phyloP scores from a whole-genome alignment of 257 asterid genomes.

The Catharanthus roseus region DNA sequence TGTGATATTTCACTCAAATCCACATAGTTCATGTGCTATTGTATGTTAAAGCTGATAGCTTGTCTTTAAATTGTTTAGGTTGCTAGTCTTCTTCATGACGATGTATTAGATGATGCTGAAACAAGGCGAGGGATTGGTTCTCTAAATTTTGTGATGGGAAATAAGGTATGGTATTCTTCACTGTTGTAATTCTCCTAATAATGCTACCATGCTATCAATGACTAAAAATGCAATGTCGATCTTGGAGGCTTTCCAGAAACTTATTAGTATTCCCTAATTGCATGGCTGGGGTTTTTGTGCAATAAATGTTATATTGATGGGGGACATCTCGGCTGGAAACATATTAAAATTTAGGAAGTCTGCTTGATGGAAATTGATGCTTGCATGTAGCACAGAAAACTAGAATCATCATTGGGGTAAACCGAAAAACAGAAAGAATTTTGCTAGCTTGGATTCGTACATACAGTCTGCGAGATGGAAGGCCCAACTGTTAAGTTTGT shows the following conservation, averaged over 20 bases:
- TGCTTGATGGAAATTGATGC: background rate
- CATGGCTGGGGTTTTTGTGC: background rate
- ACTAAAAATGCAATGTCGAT: background rate
- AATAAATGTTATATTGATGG: background rate
- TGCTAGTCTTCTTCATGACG: conserved; percentile 99
- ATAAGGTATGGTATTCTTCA: conserved; percentile 50
- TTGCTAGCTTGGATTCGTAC: background rate
- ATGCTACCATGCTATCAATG: background rate
- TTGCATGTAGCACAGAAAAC: background rate
- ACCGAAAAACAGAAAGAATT: background rate
- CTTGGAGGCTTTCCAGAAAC: background rate
- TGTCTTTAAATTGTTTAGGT: conserved; percentile 42
- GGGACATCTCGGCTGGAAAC: background rate
- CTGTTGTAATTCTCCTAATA: background rate
- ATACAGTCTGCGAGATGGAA: background rate
- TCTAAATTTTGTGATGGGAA: conserved; percentile 83
- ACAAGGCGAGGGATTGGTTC: conserved; percentile 90
- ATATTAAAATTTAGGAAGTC: background rate
- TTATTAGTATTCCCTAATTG: background rate
- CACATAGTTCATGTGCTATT: too few relatives aligned
- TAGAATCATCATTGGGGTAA: background rate
- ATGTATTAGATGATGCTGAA: conserved; percentile 96
- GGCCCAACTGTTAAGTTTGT: background rate
- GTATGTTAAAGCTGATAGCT: conserved; percentile 6
- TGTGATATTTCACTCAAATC: too few relatives aligned